Conservation (phyloP, 2,329 filamentous ascomycete genomes). For the Monosporascus cannonballus region DNA sequence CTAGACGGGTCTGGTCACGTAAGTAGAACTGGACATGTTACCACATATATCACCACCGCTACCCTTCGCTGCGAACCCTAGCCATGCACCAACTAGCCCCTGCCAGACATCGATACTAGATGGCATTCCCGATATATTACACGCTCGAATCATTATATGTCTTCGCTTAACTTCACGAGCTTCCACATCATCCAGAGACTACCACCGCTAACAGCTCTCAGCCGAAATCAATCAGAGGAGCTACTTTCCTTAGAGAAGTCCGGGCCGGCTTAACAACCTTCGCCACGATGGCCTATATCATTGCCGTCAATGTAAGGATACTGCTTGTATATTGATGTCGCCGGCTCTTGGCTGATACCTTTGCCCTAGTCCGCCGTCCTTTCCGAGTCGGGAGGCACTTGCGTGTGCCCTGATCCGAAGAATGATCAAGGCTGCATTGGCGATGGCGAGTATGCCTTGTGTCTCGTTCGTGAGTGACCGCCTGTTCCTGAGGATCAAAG, state of each 20-base stretch:
- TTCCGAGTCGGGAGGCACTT: constrained; percentile 71
- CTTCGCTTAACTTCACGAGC: not conserved
- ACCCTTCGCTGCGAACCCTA: not conserved
- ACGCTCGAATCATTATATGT: not conserved
- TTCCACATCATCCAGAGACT: not conserved
- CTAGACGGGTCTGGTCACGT: constrained; percentile 61
- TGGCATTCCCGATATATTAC: not conserved
- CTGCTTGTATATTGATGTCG: not conserved
- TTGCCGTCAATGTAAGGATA: constrained; percentile 57
- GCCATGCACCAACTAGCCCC: too few species aligned
- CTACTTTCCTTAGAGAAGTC: constrained; percentile 70
- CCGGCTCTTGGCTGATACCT: not conserved
- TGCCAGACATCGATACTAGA: too few species aligned
- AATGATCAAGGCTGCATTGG: constrained; percentile 41
- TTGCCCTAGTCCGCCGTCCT: constrained; percentile 58
- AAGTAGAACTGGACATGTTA: constrained; percentile 23
- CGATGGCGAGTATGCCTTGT: constrained; percentile 36
- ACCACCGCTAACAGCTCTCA: constrained; percentile 27
- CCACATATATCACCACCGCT: not conserved
- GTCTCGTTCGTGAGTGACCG: constrained; percentile 37
- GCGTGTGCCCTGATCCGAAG: constrained; percentile 48
- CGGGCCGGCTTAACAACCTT: constrained; percentile 76
- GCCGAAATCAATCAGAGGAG: constrained; percentile 61
- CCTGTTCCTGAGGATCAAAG: not conserved
- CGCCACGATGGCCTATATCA: constrained; percentile 80